phyloP scores from a whole-genome alignment of 305 asterid genomes.

The Rubia tinctorum region DNA sequence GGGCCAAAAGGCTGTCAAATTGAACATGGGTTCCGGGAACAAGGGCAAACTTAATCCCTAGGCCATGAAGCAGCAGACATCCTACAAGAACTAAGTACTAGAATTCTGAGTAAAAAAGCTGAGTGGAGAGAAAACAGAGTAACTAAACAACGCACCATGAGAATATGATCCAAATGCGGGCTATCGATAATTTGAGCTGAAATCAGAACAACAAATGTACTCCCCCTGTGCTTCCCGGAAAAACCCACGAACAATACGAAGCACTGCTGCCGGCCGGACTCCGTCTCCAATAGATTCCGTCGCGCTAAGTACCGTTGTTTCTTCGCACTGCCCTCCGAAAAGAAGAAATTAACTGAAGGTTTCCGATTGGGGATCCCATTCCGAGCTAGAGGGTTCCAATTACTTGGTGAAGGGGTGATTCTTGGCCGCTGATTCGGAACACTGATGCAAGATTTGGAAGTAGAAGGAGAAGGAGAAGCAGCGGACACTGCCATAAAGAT shows the following conservation, averaged over 20 bases:
- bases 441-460: constrained; percentile 29
- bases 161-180: constrained; percentile 67
- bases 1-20: constrained; percentile 72
- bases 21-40: constrained; percentile 96
- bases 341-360: constrained; percentile 20
- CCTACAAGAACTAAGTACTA: no score
- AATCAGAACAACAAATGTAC: constrained; percentile 71
- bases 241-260: constrained; percentile 68
- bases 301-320: constrained; percentile 5
- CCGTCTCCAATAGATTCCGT: constrained; percentile 38
- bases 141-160: constrained; percentile 74
- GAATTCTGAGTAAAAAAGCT: not conserved
- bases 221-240: constrained; percentile 88
- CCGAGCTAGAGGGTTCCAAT: constrained; percentile 25
- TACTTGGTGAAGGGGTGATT: constrained; percentile 11
- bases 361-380: constrained; percentile 18
- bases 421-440: constrained; percentile 22
- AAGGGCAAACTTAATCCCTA: constrained; percentile 92
- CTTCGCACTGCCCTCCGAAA: constrained; percentile 11
- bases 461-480: not conserved
- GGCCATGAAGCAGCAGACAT: constrained; percentile 83
- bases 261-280: constrained; percentile 26
- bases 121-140: not conserved
- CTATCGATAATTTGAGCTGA: constrained; percentile 77
- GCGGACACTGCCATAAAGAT: constrained; percentile 45